Evolutionary conservation across 1,139 yeast genomes (phyloP), one percentile per base, ranked within the genome.

Genomic region (Geotrichum reessii): DNA sequence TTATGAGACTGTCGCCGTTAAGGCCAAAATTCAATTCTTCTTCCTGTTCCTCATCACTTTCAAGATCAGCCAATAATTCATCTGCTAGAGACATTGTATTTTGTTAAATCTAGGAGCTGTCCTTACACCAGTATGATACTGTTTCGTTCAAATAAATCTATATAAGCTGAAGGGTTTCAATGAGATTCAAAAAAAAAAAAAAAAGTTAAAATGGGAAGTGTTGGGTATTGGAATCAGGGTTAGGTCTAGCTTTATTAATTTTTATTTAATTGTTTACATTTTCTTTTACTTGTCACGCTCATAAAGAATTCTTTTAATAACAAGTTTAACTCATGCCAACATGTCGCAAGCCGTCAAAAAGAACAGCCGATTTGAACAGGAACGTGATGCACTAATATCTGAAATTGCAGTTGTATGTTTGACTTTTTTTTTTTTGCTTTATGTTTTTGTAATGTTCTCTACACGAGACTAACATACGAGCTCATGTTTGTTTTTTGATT

Each of bases 301-400:
- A 31, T 12, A 31, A n/a, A 31, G 37, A n/a, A 31, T 9, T 31
- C 37, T 11, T 12, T n/a, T 11, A 12, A n/a, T 44, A 1, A 21
- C 47, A 42, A 19, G 14, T 21, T 19, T 7, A 44, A 21, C 21
- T 2, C 21, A 44, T 21, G 8, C 24, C 47, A 44, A n/a, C 22
- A 44, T 44, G 47, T 44, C 47, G 24, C 24, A 19, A 9, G 24
- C 24, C 47, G 22, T 21, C 5, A 44, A 47, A 22, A n/a, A 6
- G 17, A 51, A 51, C n/a, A 42, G 54, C 42, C 73, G 72, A 54
- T 78, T 78, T 60, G 81, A 78, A 62, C 73, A 73, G 56, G 80
- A 78, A 62, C 65, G 81, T 12, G 81, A 78, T 58, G 66, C 71
- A 17, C 68, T 77, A 50, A 68, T 78, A 25, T 70, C 76, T 17